A percentile compares a stretch with the other conserved stretches of the same genome.
Evolutionary conservation across 192 early-diverging fungal genomes (phyloP).

Genomic region (Backusella liffmaniae): DNA sequence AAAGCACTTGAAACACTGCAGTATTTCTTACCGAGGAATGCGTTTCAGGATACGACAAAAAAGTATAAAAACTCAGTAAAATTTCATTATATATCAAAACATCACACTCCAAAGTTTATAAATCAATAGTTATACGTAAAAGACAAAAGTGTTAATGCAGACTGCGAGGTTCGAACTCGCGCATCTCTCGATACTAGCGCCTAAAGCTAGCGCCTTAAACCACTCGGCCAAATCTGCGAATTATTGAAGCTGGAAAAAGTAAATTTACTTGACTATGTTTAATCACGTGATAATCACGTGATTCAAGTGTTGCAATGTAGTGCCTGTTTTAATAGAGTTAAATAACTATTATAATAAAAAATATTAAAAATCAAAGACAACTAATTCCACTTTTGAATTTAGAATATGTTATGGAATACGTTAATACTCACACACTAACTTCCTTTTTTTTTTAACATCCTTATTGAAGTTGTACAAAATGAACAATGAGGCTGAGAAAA

Average conservation of each 20-base stretch:
- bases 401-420: not conserved
- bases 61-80: too few relatives aligned
- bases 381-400: not conserved
- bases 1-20: too few relatives aligned
- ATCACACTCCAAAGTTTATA: too few relatives aligned
- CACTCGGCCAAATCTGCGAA: conserved; percentile 4
- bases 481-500: not conserved
- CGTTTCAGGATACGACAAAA: too few relatives aligned
- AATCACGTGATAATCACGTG: not conserved
- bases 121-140: too few relatives aligned
- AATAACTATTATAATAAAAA: not conserved
- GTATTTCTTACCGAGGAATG: too few relatives aligned
- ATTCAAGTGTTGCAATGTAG: too few relatives aligned
- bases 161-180: conserved; percentile 9
- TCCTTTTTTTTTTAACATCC: not conserved
- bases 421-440: not conserved
- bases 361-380: not conserved
- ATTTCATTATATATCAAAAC: too few relatives aligned
- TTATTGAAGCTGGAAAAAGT: not conserved
- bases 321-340: too few relatives aligned
- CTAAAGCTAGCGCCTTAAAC: conserved; percentile 10
- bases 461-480: not conserved
- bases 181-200: conserved; percentile 10
- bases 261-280: not conserved
- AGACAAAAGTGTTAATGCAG: not conserved